Percentiles rank a stretch among this genome's conserved stretches.
phyloP scores from a whole-genome alignment of 2,329 filamentous ascomycete species.

The Capronia americana region DNA sequence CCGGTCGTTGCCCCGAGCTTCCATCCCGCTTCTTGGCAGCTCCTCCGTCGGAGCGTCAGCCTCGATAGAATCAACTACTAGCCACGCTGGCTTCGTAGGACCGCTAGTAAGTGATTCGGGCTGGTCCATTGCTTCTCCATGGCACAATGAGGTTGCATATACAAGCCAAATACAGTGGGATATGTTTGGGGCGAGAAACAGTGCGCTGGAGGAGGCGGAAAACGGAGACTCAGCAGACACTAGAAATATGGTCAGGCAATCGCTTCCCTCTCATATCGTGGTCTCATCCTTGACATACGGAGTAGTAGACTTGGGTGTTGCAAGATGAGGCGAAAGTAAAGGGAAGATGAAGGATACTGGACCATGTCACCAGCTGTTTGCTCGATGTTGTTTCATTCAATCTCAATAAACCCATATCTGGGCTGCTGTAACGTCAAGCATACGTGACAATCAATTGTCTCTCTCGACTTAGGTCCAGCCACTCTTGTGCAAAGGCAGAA shows the following conservation, averaged over 20 bases:
- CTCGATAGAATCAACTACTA: not conserved
- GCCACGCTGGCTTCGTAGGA: not conserved
- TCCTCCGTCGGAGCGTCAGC: not conserved
- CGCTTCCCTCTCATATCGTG: not conserved
- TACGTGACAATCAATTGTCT: conserved; percentile 24
- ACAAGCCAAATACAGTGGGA: not conserved
- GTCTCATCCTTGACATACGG: not conserved
- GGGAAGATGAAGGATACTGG: not conserved
- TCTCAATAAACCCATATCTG: conserved; percentile 12
- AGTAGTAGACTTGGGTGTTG: not conserved
- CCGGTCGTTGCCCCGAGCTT: conserved; percentile 13
- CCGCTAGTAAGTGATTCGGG: not conserved
- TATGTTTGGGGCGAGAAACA: not conserved
- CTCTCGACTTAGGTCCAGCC: not conserved
- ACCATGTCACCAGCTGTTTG: not conserved
- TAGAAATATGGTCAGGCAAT: not conserved
- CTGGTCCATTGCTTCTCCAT: not conserved
- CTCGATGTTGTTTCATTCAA: conserved; percentile 1
- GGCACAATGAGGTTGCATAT: not conserved
- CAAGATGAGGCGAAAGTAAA: not conserved
- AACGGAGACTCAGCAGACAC: not conserved
- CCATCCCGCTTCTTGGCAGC: conserved; percentile 3
- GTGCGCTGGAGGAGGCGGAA: not conserved
- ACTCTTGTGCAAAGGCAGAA: not conserved
- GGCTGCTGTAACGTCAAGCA: conserved; percentile 36